phyloP scores from a whole-genome alignment of 2,329 filamentous ascomycete genomes.

The Colletotrichum sp. region DNA sequence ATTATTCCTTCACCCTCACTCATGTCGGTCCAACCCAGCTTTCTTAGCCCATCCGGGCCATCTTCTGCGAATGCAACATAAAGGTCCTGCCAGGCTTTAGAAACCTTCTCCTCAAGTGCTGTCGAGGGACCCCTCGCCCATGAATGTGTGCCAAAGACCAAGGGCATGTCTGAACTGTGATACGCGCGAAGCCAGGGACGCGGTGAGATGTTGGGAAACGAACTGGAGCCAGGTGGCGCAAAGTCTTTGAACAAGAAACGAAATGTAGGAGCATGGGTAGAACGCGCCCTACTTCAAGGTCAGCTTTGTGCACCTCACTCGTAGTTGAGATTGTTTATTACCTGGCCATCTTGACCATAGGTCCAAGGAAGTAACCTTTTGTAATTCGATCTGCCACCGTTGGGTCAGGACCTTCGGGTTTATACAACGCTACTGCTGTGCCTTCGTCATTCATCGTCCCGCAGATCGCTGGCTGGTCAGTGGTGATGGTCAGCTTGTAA shows the following conservation, averaged over 20 bases:
- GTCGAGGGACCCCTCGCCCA: background rate
- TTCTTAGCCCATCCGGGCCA: background rate
- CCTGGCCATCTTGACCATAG: background rate
- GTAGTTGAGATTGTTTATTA: fast-evolving
- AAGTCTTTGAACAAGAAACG: background rate
- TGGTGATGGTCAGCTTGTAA: fast-evolving
- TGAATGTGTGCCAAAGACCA: background rate
- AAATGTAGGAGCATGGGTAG: background rate
- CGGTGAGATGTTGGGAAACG: background rate
- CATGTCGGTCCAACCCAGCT: background rate
- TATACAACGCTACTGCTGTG: background rate
- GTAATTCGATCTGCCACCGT: fast-evolving
- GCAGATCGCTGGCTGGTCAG: background rate
- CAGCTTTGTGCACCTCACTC: background rate
- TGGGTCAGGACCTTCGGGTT: background rate
- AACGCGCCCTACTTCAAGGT: background rate
- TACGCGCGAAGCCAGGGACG: background rate
- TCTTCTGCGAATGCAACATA: background rate
- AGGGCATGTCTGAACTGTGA: background rate
- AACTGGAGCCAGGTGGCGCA: background rate
- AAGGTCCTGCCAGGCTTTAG: background rate
- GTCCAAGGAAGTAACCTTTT: background rate
- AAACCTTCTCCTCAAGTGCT: background rate
- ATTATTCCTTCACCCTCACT: background rate
- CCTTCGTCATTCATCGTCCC: background rate